Conservation (phyloP, 192 early-diverging fungal species). For the Umbelopsis sp. region DNA sequence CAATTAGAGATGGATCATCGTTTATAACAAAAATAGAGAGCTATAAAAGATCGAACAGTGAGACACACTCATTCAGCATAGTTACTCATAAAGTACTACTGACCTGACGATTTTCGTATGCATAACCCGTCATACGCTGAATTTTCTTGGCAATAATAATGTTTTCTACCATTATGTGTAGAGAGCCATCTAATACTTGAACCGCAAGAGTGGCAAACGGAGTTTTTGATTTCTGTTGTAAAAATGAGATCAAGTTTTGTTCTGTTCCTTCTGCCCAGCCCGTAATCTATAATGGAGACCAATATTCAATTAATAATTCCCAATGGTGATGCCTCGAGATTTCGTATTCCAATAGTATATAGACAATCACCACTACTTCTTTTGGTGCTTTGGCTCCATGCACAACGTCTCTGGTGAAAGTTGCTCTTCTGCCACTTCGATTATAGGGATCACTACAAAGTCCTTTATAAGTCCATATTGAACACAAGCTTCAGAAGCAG, state of each 20-base stretch:
- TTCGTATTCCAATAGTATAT: neutral
- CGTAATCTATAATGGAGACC: neutral
- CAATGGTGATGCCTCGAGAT: neutral
- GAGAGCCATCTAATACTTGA: neutral
- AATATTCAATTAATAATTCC: neutral
- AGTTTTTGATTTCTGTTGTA: neutral
- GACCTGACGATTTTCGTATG: neutral
- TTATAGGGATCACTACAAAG: neutral
- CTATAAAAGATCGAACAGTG: neutral
- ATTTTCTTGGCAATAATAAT: neutral
- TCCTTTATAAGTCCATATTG: neutral
- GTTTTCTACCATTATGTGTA: constrained; percentile 11
- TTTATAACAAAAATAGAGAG: neutral
- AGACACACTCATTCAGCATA: neutral
- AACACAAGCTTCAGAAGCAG: neutral
- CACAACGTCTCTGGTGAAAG: constrained; percentile 8
- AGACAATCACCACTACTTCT: neutral
- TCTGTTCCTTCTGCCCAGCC: neutral
- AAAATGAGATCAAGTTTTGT: neutral
- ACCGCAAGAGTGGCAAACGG: neutral
- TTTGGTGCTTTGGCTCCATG: constrained; percentile 13
- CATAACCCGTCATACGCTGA: constrained; percentile 1
- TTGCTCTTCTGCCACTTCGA: neutral
- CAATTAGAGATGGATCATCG: constrained; percentile 5
- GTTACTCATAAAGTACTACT: neutral